Percentiles rank a stretch among this genome's conserved stretches.
These are phyloP conservation scores for Rhodotorula sp. DNA, from an alignment of 1,284 basidiomycete species.

Conservation along the genomic window DNA sequence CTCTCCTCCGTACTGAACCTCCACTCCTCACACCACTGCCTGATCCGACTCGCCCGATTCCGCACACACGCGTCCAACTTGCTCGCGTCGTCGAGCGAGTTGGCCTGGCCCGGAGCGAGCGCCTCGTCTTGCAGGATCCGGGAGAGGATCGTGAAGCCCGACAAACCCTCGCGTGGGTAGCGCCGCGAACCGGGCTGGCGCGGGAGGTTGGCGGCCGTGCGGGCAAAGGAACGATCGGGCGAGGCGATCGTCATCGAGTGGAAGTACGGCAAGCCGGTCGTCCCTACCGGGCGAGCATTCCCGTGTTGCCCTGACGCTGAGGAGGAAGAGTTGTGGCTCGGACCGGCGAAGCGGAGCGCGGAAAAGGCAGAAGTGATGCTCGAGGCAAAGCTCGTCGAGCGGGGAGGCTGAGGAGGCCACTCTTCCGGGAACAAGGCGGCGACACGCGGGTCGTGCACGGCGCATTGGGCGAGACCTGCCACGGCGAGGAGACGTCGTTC, in stretches of 20 bases:
- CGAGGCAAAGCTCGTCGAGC: slow-evolving; percentile 19
- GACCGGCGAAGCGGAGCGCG: slow-evolving; percentile 21
- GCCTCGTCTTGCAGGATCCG: slow-evolving; percentile 41
- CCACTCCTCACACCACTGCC: slow-evolving; percentile 43
- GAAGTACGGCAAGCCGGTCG: slow-evolving; percentile 11
- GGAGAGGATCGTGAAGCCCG: slow-evolving; percentile 43
- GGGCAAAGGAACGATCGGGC: slow-evolving; percentile 29
- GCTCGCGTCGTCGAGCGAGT: slow-evolving; percentile 30
- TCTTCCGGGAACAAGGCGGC: slow-evolving; percentile 34
- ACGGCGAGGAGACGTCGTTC: not conserved
- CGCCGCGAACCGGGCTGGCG: slow-evolving; percentile 22
- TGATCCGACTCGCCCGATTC: slow-evolving; percentile 4
- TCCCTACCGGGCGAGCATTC: not conserved
- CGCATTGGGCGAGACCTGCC: slow-evolving; percentile 39
- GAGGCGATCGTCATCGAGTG: slow-evolving; percentile 19
- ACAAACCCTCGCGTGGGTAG: slow-evolving; percentile 37
- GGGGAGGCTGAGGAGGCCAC: slow-evolving; percentile 36
- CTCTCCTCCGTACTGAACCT: slow-evolving; percentile 35
- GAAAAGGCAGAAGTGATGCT: slow-evolving; percentile 34
- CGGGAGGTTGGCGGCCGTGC: slow-evolving; percentile 28
- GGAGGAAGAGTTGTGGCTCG: not conserved
- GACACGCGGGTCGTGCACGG: slow-evolving; percentile 30
- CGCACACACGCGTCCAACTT: slow-evolving; percentile 31
- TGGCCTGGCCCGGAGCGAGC: slow-evolving; percentile 40
- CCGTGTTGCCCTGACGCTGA: not conserved